phyloP scores from a whole-genome alignment of 2,329 filamentous ascomycete genomes.

The Epichloe uncinata region DNA sequence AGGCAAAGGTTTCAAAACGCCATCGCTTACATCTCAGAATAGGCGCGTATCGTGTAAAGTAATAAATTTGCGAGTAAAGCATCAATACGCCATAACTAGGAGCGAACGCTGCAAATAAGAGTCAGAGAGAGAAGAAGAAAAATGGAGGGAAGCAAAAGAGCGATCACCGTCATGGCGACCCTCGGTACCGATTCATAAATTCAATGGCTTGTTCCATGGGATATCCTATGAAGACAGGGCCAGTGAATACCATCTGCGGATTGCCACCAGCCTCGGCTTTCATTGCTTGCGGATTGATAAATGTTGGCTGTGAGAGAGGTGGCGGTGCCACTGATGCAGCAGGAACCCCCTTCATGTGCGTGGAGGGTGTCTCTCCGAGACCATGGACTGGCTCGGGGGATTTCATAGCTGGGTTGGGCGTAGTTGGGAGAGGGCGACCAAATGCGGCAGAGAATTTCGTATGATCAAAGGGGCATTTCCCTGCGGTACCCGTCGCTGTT shows the following conservation, averaged over 20 bases:
- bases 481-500: slow-evolving; percentile 11
- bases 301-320: slow-evolving; percentile 29
- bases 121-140: neutral
- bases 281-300: slow-evolving; percentile 32
- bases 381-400: slow-evolving; percentile 3
- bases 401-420: slow-evolving; percentile 8
- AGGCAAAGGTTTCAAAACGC: neutral
- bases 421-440: slow-evolving; percentile 11
- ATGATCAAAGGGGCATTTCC: slow-evolving; percentile 48
- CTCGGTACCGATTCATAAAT: slow-evolving; percentile 50
- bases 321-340: slow-evolving; percentile 6
- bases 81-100: neutral
- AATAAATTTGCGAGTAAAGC: neutral
- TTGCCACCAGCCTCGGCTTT: slow-evolving; percentile 17
- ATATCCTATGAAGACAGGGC: slow-evolving; percentile 89
- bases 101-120: slow-evolving; percentile 2
- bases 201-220: slow-evolving; percentile 68
- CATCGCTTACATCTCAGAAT: slow-evolving; percentile 6
- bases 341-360: slow-evolving; percentile 7
- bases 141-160: neutral
- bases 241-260: slow-evolving; percentile 76
- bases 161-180: slow-evolving; percentile 11
- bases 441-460: slow-evolving; percentile 28
- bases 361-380: slow-evolving; percentile 11
- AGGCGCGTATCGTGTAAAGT: slow-evolving; percentile 1